These are phyloP conservation scores for Phellinidium pouzarii DNA, from an alignment of 1,284 basidiomycete species.

Conservation along the genomic window DNA sequence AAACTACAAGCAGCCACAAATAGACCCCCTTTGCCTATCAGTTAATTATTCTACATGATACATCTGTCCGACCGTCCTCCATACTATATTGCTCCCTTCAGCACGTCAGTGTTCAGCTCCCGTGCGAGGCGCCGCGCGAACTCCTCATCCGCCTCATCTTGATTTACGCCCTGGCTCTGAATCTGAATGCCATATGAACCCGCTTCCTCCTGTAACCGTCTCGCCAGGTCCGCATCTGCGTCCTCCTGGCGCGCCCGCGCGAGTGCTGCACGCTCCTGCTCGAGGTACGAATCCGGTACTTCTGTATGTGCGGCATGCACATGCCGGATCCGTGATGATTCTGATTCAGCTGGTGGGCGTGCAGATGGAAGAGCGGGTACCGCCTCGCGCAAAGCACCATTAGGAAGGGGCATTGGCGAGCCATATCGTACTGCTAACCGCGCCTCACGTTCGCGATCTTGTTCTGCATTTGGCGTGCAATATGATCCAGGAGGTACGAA, in stretches of 20 bases:
- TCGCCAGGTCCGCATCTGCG: constrained; percentile 18
- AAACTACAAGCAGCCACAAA: no score
- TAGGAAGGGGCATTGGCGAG: constrained; percentile 13
- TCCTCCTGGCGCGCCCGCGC: constrained; percentile 17
- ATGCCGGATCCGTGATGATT: neutral
- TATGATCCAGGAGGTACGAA: neutral
- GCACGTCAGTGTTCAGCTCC: constrained; percentile 17
- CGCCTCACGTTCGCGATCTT: neutral
- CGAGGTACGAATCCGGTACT: constrained; percentile 13
- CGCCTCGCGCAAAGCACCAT: neutral
- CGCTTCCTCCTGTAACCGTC: constrained; percentile 7
- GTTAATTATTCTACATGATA: no score
- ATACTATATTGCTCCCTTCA: constrained; percentile 1
- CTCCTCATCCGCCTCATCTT: constrained; percentile 21
- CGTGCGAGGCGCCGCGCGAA: constrained; percentile 19
- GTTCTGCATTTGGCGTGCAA: neutral
- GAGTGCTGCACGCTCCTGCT: constrained; percentile 12
- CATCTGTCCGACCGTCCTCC: neutral
- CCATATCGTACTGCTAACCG: constrained; percentile 8
- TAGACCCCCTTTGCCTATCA: no score
- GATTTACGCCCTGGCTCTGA: constrained; percentile 16
- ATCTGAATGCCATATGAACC: neutral
- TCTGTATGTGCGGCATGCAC: neutral
- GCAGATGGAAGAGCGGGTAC: neutral
- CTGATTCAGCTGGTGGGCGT: neutral